Conservation (phyloP, 2,329 filamentous ascomycete species). For the Lojkania enalia region DNA sequence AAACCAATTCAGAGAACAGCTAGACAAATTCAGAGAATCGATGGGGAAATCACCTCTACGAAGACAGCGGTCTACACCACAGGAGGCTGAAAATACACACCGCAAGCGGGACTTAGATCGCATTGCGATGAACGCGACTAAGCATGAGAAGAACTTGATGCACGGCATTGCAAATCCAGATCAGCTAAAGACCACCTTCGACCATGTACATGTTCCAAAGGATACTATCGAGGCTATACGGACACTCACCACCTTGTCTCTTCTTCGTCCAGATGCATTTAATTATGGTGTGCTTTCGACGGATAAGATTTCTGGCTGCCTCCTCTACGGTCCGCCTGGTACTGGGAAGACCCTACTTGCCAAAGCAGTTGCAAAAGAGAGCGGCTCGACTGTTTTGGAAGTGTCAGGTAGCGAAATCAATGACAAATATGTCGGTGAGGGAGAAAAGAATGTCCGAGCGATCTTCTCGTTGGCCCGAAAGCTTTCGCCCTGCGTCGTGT, state of each 20-base stretch:
- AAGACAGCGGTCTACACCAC: slow-evolving; percentile 10
- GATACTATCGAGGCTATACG: slow-evolving; percentile 88
- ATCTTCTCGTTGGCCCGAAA: slow-evolving; percentile 92
- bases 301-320: slow-evolving; percentile 86
- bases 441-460: slow-evolving; percentile 90
- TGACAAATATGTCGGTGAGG: slow-evolving; percentile 94
- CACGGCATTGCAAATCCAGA: slow-evolving; percentile 79
- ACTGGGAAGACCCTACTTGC: slow-evolving; percentile 68
- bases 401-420: slow-evolving; percentile 90
- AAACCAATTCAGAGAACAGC: not conserved
- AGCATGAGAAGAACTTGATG: slow-evolving; percentile 81
- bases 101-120: slow-evolving; percentile 59
- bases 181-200: slow-evolving; percentile 84
- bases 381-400: slow-evolving; percentile 73
- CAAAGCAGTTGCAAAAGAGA: slow-evolving; percentile 67
- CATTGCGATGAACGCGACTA: slow-evolving; percentile 52
- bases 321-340: slow-evolving; percentile 82
- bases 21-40: not conserved
- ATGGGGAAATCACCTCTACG: slow-evolving; percentile 12
- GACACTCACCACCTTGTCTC: slow-evolving; percentile 82
- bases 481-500: slow-evolving; percentile 87
- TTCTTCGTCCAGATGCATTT: slow-evolving; percentile 91
- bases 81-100: slow-evolving; percentile 15
- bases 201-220: slow-evolving; percentile 78
- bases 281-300: slow-evolving; percentile 89